Conservation (phyloP, 2,329 filamentous ascomycete species). For the Nannizzia gypsea region DNA sequence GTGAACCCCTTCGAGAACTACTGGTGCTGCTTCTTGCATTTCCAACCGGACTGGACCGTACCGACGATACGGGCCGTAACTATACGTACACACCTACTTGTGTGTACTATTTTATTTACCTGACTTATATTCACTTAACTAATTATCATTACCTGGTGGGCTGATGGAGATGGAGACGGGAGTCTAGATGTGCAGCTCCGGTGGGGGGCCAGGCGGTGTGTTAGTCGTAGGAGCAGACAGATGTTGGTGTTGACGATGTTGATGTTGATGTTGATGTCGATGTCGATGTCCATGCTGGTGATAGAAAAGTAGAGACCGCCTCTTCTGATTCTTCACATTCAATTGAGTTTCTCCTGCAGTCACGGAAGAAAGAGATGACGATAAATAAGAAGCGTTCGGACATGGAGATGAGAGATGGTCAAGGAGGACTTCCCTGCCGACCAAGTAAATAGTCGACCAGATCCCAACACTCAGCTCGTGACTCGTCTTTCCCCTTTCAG, state of each 20-base stretch:
- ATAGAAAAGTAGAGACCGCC: not conserved
- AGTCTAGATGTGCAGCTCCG: too few species aligned
- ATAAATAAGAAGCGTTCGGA: not conserved
- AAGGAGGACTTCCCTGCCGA: not conserved
- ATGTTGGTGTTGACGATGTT: too few species aligned
- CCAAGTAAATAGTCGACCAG: not conserved
- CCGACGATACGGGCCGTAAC: slow-evolving; percentile 3
- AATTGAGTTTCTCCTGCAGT: not conserved
- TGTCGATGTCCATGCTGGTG: too few species aligned
- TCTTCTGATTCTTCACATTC: not conserved
- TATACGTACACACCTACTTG: too few species aligned
- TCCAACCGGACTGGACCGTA: not conserved
- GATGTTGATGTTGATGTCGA: too few species aligned
- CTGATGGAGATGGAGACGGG: too few species aligned
- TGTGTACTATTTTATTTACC: too few species aligned
- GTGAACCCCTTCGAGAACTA: not conserved
- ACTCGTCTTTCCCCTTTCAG: not conserved
- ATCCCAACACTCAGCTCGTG: not conserved
- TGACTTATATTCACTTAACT: too few species aligned
- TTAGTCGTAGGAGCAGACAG: too few species aligned
- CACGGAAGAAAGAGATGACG: not conserved
- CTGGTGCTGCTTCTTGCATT: not conserved
- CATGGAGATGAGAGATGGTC: not conserved
- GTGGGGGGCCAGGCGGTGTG: too few species aligned
- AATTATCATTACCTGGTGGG: too few species aligned